A percentile compares a stretch with the other conserved stretches of the same genome.
These are phyloP conservation scores for Podosphaera aphanis DNA, from an alignment of 2,329 filamentous ascomycete genomes.

Conservation along the genomic window DNA sequence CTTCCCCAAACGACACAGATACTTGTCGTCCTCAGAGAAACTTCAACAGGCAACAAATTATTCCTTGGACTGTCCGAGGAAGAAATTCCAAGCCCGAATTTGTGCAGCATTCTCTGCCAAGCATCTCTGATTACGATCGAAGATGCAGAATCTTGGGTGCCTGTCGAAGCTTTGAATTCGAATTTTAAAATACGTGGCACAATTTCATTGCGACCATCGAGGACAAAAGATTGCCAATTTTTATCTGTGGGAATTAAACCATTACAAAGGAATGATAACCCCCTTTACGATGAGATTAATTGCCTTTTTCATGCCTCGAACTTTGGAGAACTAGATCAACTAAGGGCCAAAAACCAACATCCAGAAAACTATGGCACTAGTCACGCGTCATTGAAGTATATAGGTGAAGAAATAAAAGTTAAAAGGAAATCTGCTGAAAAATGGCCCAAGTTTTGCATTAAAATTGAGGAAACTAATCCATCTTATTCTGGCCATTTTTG, in stretches of 20 bases:
- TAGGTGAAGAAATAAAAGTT: constrained; percentile 26
- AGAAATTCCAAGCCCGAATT: constrained; percentile 8
- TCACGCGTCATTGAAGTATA: constrained; percentile 25
- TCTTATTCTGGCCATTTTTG: background rate
- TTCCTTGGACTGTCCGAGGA: constrained; percentile 8
- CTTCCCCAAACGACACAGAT: constrained; percentile 40
- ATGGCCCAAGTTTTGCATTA: constrained; percentile 79
- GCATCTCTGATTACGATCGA: constrained; percentile 34
- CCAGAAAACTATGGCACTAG: constrained; percentile 18
- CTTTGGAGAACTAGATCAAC: constrained; percentile 36
- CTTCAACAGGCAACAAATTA: constrained; percentile 7
- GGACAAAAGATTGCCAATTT: constrained; percentile 55
- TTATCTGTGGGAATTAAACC: constrained; percentile 56
- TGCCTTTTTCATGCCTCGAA: constrained; percentile 49
- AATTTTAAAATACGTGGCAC: constrained; percentile 41
- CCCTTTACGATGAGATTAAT: constrained; percentile 61
- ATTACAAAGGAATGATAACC: constrained; percentile 30
- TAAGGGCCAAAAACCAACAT: constrained; percentile 17
- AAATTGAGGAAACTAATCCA: constrained; percentile 21
- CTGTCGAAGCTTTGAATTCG: constrained; percentile 40
- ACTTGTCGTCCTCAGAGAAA: constrained; percentile 32
- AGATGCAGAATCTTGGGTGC: constrained; percentile 39
- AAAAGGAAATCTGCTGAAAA: constrained; percentile 45
- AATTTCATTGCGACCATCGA: constrained; percentile 46
- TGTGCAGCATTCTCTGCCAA: constrained; percentile 37